A percentile compares a stretch with the other conserved stretches of the same genome.
phyloP scores from a whole-genome alignment of 1,139 yeast species.

The Citeromyces hawaiiensis region DNA sequence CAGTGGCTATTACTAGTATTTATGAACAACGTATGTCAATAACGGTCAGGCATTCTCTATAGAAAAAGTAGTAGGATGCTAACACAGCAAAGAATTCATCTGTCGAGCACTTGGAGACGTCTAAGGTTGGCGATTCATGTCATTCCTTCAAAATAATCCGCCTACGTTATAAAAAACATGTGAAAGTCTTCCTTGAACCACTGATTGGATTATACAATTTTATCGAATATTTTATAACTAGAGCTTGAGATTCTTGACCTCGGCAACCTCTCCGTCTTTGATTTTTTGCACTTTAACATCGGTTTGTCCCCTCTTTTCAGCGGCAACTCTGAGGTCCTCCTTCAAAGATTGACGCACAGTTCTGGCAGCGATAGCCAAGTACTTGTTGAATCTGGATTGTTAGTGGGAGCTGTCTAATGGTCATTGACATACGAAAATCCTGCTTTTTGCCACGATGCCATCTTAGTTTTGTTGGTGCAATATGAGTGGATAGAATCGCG shows the following conservation, averaged over 20 bases:
- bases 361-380: slow-evolving; percentile 83
- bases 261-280: slow-evolving; percentile 44
- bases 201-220: too few species aligned
- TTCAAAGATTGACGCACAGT: slow-evolving; percentile 83
- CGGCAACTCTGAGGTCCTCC: slow-evolving; percentile 69
- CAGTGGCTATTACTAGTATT: too few species aligned
- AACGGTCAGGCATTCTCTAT: too few species aligned
- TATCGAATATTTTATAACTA: not conserved
- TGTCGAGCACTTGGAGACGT: too few species aligned
- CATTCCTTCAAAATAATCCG: too few species aligned
- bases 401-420: not conserved
- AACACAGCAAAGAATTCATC: too few species aligned
- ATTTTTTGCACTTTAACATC: slow-evolving; percentile 70
- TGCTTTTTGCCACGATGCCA: slow-evolving; percentile 77
- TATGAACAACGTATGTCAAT: too few species aligned
- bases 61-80: too few species aligned
- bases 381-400: slow-evolving; percentile 61
- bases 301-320: slow-evolving; percentile 60
- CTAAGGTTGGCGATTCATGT: too few species aligned
- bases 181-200: too few species aligned
- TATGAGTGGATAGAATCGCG: slow-evolving; percentile 2
- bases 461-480: slow-evolving; percentile 13
- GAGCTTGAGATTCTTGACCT: slow-evolving; percentile 6
- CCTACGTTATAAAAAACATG: too few species aligned
- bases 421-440: slow-evolving; percentile 45